These are phyloP conservation scores for Bjerkandera adusta DNA, from an alignment of 1,284 basidiomycete genomes.

Conservation along the genomic window DNA sequence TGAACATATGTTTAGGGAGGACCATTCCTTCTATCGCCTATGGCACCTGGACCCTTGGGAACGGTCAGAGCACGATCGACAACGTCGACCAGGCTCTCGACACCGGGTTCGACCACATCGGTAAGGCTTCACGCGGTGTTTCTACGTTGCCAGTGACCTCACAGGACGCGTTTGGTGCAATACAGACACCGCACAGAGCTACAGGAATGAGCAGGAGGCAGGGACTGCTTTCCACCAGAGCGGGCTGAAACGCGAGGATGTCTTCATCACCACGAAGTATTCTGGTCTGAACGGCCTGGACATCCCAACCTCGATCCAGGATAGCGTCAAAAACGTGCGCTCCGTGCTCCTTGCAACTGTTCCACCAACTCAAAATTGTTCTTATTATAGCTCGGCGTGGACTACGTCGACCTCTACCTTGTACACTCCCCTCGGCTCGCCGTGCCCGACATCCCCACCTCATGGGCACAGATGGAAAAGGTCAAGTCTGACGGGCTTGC, in stretches of 20 bases:
- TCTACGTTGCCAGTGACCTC: neutral
- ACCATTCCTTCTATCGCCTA: slow-evolving; percentile 54
- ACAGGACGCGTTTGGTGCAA: neutral
- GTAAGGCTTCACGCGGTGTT: too few species aligned
- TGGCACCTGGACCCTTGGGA: slow-evolving; percentile 50
- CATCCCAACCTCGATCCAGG: slow-evolving; percentile 31
- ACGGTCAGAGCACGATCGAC: slow-evolving; percentile 32
- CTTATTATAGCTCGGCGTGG: slow-evolving; percentile 52
- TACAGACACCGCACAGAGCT: slow-evolving; percentile 32
- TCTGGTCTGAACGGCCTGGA: slow-evolving; percentile 44
- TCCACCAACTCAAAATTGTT: neutral
- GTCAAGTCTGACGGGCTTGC: slow-evolving; percentile 59
- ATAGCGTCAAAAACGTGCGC: slow-evolving; percentile 29
- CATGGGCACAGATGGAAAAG: slow-evolving; percentile 69
- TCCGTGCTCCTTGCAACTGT: neutral
- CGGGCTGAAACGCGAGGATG: slow-evolving; percentile 32
- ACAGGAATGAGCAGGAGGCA: slow-evolving; percentile 40
- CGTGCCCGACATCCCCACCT: slow-evolving; percentile 44
- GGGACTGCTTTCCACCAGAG: slow-evolving; percentile 36
- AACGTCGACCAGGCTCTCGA: slow-evolving; percentile 31
- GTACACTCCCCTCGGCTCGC: slow-evolving; percentile 54
- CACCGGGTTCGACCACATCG: slow-evolving; percentile 30
- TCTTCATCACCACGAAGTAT: slow-evolving; percentile 52
- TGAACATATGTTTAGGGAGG: slow-evolving; percentile 30
- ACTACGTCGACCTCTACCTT: slow-evolving; percentile 73